These are phyloP conservation scores for Parafenestella ontariensis DNA, from an alignment of 2,329 filamentous ascomycete species.

Conservation along the genomic window DNA sequence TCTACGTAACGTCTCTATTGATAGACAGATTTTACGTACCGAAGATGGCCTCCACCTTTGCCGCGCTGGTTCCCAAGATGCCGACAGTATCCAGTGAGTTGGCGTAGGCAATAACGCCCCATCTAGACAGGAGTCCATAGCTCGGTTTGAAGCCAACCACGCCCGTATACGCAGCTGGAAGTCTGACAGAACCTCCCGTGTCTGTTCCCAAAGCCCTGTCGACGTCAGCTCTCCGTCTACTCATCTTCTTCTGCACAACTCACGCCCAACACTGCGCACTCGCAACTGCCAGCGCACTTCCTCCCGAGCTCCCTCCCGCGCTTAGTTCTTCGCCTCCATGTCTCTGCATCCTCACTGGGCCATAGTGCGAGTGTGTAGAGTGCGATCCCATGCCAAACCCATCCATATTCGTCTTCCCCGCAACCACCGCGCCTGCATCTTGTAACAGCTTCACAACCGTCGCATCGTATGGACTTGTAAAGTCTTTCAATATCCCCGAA, in stretches of 20 bases:
- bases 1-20: not conserved
- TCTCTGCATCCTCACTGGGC: conserved; percentile 60
- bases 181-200: conserved; percentile 85
- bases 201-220: conserved; percentile 82
- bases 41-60: conserved; percentile 55
- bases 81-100: conserved; percentile 94
- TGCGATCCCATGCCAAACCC: conserved; percentile 97
- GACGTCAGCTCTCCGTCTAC: conserved; percentile 16
- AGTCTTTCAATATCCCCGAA: conserved; percentile 72
- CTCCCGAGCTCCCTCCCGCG: conserved; percentile 75
- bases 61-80: conserved; percentile 67
- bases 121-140: conserved; percentile 85
- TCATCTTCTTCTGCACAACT: conserved; percentile 30
- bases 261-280: conserved; percentile 66
- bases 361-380: conserved; percentile 71
- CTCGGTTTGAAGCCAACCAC: conserved; percentile 89
- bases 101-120: conserved; percentile 88
- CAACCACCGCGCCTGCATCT: conserved; percentile 66
- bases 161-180: conserved; percentile 87
- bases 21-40: conserved; percentile 19
- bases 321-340: conserved; percentile 54
- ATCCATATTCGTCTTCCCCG: conserved; percentile 90
- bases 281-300: conserved; percentile 85
- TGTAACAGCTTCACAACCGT: conserved; percentile 77
- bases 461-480: conserved; percentile 80